Evolutionary conservation across 2,329 filamentous ascomycete species (phyloP).

Genomic region (Cladosporium sp.): DNA sequence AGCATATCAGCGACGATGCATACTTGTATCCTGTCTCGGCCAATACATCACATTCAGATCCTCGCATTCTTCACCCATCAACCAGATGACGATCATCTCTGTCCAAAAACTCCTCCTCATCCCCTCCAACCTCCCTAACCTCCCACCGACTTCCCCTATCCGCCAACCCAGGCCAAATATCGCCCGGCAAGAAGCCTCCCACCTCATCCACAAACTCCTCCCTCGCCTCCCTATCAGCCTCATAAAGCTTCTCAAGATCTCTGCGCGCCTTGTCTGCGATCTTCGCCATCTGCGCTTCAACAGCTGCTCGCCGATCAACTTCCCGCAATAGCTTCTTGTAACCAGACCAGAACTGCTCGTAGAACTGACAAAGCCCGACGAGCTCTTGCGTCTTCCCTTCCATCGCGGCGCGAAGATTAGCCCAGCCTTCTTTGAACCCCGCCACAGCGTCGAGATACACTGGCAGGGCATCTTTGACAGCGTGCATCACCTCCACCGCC

Average conservation of each 20-base stretch:
- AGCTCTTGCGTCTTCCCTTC: constrained; percentile 68
- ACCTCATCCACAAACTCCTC: constrained; percentile 77
- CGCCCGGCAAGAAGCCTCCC: constrained; percentile 71
- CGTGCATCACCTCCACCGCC: constrained; percentile 63
- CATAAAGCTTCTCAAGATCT: constrained; percentile 68
- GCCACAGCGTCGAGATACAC: constrained; percentile 61
- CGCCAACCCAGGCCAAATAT: constrained; percentile 27
- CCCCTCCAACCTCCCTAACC: constrained; percentile 10
- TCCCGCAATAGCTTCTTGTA: constrained; percentile 85
- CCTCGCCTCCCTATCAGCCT: constrained; percentile 64
- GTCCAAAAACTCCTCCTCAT: background rate
- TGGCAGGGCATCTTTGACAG: constrained; percentile 62
- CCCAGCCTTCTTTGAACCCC: constrained; percentile 64
- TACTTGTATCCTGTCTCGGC: too few species aligned
- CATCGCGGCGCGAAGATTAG: constrained; percentile 68
- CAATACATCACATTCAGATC: too few species aligned
- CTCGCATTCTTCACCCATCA: background rate
- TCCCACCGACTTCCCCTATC: constrained; percentile 22
- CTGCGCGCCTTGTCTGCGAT: constrained; percentile 75
- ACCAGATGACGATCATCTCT: background rate
- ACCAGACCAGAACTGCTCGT: constrained; percentile 77
- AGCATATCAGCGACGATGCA: too few species aligned
- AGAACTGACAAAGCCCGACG: constrained; percentile 72
- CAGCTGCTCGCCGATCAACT: constrained; percentile 66
- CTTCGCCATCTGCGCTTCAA: constrained; percentile 68